A percentile compares a stretch with the other conserved stretches of the same genome.
phyloP scores from a whole-genome alignment of 345 rosid genomes.

The Eucalyptus urophylla region DNA sequence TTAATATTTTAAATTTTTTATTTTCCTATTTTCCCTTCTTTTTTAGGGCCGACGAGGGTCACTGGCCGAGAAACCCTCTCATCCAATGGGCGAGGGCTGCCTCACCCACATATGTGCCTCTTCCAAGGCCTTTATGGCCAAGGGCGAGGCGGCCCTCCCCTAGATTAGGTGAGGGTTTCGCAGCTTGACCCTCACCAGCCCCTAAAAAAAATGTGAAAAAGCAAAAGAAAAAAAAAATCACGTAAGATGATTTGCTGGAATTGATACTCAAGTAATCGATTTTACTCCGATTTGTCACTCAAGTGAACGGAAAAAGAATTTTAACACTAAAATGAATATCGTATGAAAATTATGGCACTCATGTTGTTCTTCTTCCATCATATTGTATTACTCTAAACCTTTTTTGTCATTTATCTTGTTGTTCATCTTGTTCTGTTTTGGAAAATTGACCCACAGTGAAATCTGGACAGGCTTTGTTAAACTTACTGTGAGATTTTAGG shows the following conservation, averaged over 20 bases:
- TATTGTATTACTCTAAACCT: not conserved
- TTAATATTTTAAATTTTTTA: no score
- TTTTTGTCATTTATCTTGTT: not conserved
- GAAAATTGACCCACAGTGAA: not conserved
- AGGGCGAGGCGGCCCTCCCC: fast-evolving
- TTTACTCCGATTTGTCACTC: fast-evolving
- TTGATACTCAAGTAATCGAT: fast-evolving
- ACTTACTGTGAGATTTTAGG: not conserved
- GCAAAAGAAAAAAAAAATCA: no score
- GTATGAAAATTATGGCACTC: no score
- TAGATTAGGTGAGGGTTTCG: fast-evolving
- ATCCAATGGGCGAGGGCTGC: fast-evolving
- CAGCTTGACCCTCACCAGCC: not conserved
- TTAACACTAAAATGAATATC: fast-evolving
- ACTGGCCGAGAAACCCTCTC: fast-evolving
- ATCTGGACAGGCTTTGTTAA: not conserved
- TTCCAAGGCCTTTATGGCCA: fast-evolving
- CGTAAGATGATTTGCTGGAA: fast-evolving
- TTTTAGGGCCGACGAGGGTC: no score
- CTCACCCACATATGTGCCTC: fast-evolving
- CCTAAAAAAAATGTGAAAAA: not conserved
- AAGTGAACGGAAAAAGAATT: not conserved
- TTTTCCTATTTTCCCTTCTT: fast-evolving
- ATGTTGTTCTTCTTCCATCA: fast-evolving
- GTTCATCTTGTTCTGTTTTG: not conserved